Percentiles rank a stretch among this genome's conserved stretches.
These are phyloP conservation scores for Alternaria gaisen DNA, from an alignment of 2,329 filamentous ascomycete species.

Conservation along the genomic window DNA sequence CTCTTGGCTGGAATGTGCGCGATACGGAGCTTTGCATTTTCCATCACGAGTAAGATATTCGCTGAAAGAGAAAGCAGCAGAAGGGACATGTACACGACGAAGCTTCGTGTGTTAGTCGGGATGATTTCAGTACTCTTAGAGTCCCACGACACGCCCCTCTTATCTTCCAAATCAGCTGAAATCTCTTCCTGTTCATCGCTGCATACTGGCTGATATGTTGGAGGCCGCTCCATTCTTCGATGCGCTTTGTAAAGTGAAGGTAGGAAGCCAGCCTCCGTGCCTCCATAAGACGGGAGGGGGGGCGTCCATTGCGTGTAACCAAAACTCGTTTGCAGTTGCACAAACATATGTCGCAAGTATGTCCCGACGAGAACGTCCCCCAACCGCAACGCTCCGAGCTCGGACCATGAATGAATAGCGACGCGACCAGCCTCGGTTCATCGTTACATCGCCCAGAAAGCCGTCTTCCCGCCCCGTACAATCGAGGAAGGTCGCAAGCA, in stretches of 20 bases:
- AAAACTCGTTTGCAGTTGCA: conserved; percentile 15
- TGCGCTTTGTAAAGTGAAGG: conserved; percentile 3
- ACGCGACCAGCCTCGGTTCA: conserved; percentile 18
- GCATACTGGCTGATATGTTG: conserved; percentile 38
- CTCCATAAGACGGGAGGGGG: conserved; percentile 6
- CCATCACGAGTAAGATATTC: conserved; percentile 42
- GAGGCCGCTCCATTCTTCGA: conserved; percentile 34
- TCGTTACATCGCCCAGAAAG: conserved; percentile 22
- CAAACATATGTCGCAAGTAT: conserved; percentile 16
- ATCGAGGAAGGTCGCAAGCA: conserved; percentile 39
- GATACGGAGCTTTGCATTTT: conserved; percentile 34
- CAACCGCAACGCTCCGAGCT: conserved; percentile 28
- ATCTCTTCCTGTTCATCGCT: conserved; percentile 34
- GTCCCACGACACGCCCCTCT: conserved; percentile 35
- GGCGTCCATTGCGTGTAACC: conserved; percentile 11
- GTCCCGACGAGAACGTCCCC: conserved; percentile 11
- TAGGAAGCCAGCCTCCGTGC: conserved; percentile 7
- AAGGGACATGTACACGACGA: conserved; percentile 38
- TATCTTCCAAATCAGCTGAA: conserved; percentile 31
- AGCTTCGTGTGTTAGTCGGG: conserved; percentile 37
- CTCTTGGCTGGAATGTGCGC: conserved; percentile 29
- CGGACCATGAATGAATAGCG: conserved; percentile 36
- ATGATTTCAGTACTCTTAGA: conserved; percentile 37
- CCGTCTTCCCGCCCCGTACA: conserved; percentile 17
- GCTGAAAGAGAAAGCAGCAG: conserved; percentile 41